phyloP scores from a whole-genome alignment of 306 rosid species.

The Crotalaria pallida region DNA sequence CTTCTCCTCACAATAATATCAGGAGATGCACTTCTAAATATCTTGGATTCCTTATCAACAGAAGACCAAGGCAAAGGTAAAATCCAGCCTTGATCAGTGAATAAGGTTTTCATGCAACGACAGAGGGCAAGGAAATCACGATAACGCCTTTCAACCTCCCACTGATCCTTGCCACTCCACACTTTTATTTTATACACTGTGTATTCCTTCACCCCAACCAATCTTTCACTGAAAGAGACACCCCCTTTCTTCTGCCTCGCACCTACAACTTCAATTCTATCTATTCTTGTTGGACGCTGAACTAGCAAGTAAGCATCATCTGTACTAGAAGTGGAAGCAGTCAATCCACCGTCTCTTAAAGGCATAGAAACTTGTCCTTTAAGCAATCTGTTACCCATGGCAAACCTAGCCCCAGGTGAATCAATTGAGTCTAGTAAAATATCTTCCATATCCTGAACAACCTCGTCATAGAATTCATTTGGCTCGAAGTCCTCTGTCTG shows the following conservation, averaged over 20 bases:
- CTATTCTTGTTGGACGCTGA: constrained; percentile 53
- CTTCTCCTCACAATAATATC: constrained; percentile 91
- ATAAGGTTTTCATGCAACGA: constrained; percentile 62
- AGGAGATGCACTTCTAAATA: constrained; percentile 89
- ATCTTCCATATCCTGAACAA: constrained; percentile 97
- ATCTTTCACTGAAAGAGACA: constrained; percentile 91
- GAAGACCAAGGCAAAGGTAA: constrained; percentile 86
- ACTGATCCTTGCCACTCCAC: constrained; percentile 70
- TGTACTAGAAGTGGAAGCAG: constrained; percentile 82
- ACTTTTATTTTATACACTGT: constrained; percentile 81
- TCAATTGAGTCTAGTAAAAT: constrained; percentile 77
- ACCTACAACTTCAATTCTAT: constrained; percentile 91
- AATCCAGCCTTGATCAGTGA: constrained; percentile 62
- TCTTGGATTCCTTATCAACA: constrained; percentile 76
- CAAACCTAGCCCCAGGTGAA: constrained; percentile 57
- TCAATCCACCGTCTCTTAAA: constrained; percentile 78
- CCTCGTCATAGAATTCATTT: constrained; percentile 71
- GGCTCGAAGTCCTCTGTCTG: constrained; percentile 67
- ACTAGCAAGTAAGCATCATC: constrained; percentile 42
- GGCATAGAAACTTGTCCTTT: constrained; percentile 52
- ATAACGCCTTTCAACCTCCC: constrained; percentile 93
- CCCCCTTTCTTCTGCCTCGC: constrained; percentile 95
- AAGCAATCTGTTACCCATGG: constrained; percentile 44
- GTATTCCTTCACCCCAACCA: constrained; percentile 97
- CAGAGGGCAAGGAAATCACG: constrained; percentile 82